Percentiles rank a stretch among this genome's conserved stretches.
phyloP scores from a whole-genome alignment of 1,284 basidiomycete species.

The Bjerkandera adusta region DNA sequence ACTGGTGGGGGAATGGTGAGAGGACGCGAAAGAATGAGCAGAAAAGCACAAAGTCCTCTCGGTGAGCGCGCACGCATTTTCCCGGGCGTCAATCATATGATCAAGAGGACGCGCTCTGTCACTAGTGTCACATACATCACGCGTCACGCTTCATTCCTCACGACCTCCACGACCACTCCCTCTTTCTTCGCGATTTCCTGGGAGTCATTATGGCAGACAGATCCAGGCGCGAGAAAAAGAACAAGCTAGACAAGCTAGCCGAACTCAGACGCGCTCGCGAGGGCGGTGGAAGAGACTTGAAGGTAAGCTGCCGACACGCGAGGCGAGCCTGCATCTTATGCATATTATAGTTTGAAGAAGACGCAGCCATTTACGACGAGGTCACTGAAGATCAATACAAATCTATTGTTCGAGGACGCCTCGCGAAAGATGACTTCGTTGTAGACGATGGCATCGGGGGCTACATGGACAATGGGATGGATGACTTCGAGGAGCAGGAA shows the following conservation, averaged over 20 bases:
- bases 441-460: slow-evolving; percentile 92
- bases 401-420: slow-evolving; percentile 78
- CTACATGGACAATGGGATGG: slow-evolving; percentile 96
- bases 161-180: too few relatives aligned
- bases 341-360: slow-evolving; percentile 51
- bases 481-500: slow-evolving; percentile 76
- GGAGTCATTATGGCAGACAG: slow-evolving; percentile 7
- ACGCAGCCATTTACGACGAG: slow-evolving; percentile 85
- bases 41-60: too few relatives aligned
- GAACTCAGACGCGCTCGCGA: slow-evolving; percentile 49
- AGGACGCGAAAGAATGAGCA: too few relatives aligned
- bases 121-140: too few relatives aligned
- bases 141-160: too few relatives aligned
- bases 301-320: slow-evolving; percentile 7
- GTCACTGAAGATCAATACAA: slow-evolving; percentile 92
- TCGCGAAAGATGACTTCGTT: slow-evolving; percentile 94
- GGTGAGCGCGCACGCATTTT: too few relatives aligned
- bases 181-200: not conserved
- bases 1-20: too few relatives aligned
- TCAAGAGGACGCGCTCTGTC: too few relatives aligned
- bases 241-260: slow-evolving; percentile 41
- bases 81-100: too few relatives aligned
- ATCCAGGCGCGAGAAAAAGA: slow-evolving; percentile 4
- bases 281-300: slow-evolving; percentile 33
- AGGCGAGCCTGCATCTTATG: slow-evolving; percentile 10